Percentiles rank a stretch among this genome's conserved stretches.
Conservation (phyloP, 495 filamentous ascomycete genomes). For the Hyaloscypha hepaticicola region DNA sequence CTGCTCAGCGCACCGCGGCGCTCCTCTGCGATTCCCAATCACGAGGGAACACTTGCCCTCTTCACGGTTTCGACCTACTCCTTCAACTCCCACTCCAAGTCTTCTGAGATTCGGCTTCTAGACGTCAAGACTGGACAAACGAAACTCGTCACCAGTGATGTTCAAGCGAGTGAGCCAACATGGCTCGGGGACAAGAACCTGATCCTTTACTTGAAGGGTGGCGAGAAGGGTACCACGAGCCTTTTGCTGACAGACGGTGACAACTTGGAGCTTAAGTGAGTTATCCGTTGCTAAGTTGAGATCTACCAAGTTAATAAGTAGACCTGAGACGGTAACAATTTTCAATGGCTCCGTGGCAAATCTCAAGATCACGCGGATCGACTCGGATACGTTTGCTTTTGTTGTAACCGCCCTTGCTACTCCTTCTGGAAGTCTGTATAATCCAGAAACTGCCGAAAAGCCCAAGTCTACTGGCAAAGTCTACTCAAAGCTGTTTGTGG, state of each 20-base stretch:
- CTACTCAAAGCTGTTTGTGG: slow-evolving; percentile 67
- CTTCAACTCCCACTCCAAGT: slow-evolving; percentile 77
- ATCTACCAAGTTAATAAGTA: slow-evolving; percentile 10
- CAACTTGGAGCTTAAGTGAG: slow-evolving; percentile 45
- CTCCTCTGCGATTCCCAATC: slow-evolving; percentile 72
- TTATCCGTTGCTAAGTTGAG: slow-evolving; percentile 10
- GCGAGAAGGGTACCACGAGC: slow-evolving; percentile 65
- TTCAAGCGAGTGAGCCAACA: slow-evolving; percentile 63
- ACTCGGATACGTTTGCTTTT: slow-evolving; percentile 65
- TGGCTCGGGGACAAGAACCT: slow-evolving; percentile 70
- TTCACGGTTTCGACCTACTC: slow-evolving; percentile 78
- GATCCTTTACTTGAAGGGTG: slow-evolving; percentile 63
- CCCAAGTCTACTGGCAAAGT: slow-evolving; percentile 59
- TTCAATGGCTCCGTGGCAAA: slow-evolving; percentile 71
- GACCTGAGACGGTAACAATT: slow-evolving; percentile 43
- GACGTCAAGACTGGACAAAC: slow-evolving; percentile 69
- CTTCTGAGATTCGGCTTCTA: slow-evolving; percentile 70
- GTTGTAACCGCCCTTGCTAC: slow-evolving; percentile 63
- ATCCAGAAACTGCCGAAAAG: slow-evolving; percentile 54
- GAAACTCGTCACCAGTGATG: slow-evolving; percentile 61
- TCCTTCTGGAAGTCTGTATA: slow-evolving; percentile 60
- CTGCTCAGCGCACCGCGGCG: slow-evolving; percentile 83
- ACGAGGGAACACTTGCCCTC: slow-evolving; percentile 64
- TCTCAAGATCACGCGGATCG: slow-evolving; percentile 64
- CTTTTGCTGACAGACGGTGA: slow-evolving; percentile 59